A percentile compares a stretch with the other conserved stretches of the same genome.
phyloP scores from a whole-genome alignment of 352 stramenopile species.

The Phytopythium oedochilum region DNA sequence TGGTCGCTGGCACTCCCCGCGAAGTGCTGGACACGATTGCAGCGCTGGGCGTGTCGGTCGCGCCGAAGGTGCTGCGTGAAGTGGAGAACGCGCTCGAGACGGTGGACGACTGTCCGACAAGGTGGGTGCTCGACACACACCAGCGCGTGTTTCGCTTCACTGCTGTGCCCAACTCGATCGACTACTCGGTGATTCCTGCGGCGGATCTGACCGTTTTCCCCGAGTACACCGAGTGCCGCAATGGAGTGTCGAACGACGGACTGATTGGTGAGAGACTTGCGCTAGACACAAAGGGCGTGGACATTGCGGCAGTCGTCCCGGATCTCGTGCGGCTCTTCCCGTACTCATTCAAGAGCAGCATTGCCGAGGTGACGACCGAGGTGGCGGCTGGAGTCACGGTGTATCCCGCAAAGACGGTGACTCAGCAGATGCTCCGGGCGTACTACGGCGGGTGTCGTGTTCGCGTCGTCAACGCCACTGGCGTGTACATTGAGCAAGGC shows the following conservation, averaged over 20 bases:
- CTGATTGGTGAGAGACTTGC: not conserved
- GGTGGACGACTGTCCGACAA: slow-evolving; percentile 10
- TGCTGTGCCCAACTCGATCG: slow-evolving; percentile 2
- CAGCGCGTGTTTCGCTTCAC: slow-evolving; percentile 5
- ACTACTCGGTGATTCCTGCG: slow-evolving; percentile 7
- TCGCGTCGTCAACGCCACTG: slow-evolving; percentile 22
- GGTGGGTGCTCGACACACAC: slow-evolving; percentile 19
- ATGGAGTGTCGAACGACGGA: not conserved
- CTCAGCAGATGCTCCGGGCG: slow-evolving; percentile 26
- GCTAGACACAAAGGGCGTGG: not conserved
- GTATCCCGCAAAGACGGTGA: slow-evolving; percentile 13
- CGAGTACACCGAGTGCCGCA: slow-evolving; percentile 7
- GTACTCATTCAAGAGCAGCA: slow-evolving; percentile 12
- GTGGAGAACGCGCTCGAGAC: slow-evolving; percentile 10
- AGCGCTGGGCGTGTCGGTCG: slow-evolving; percentile 8
- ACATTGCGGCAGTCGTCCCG: slow-evolving; percentile 4
- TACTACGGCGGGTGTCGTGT: slow-evolving; percentile 34
- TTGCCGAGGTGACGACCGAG: slow-evolving; percentile 11
- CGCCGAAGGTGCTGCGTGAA: slow-evolving; percentile 12
- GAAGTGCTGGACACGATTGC: slow-evolving; percentile 15
- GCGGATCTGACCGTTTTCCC: slow-evolving; percentile 8
- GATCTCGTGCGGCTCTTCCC: slow-evolving; percentile 6
- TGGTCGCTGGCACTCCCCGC: slow-evolving; percentile 10
- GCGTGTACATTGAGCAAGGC: slow-evolving; percentile 24
- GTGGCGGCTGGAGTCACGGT: slow-evolving; percentile 10